Evolutionary conservation across 192 early-diverging fungal genomes (phyloP).

Genomic region (Coemansia umbellata): DNA sequence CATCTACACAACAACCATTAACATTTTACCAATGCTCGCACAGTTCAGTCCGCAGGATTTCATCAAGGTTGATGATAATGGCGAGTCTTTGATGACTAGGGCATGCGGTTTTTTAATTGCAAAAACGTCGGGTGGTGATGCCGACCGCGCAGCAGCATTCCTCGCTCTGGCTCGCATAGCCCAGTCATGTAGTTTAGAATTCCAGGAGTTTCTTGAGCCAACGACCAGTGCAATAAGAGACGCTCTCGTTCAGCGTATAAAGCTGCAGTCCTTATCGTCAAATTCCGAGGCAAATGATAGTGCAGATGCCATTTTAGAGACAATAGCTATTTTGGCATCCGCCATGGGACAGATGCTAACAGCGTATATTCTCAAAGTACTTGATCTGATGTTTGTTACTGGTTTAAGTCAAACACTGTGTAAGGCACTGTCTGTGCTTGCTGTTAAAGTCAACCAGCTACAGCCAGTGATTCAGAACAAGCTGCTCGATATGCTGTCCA

Average conservation of each 20-base stretch:
- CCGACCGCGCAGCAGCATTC: constrained; percentile 58
- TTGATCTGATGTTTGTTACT: constrained; percentile 89
- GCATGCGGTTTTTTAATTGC: constrained; percentile 72
- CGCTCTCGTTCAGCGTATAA: constrained; percentile 44
- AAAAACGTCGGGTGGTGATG: constrained; percentile 62
- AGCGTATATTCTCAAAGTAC: constrained; percentile 76
- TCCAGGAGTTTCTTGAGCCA: constrained; percentile 70
- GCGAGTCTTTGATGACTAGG: constrained; percentile 59
- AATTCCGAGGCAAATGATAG: constrained; percentile 43
- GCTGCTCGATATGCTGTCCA: constrained; percentile 82
- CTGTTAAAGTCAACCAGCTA: constrained; percentile 72
- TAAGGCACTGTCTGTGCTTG: constrained; percentile 71
- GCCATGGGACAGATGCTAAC: constrained; percentile 83
- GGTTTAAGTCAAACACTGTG: constrained; percentile 79
- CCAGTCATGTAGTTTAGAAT: constrained; percentile 69
- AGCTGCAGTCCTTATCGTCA: constrained; percentile 28
- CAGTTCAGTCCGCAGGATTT: constrained; percentile 70
- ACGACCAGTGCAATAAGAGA: constrained; percentile 73
- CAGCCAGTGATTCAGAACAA: constrained; percentile 80
- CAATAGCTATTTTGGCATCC: constrained; percentile 81
- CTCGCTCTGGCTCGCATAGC: constrained; percentile 81
- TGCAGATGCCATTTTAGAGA: constrained; percentile 66
- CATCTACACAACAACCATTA: constrained; percentile 75
- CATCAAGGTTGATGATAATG: constrained; percentile 20
- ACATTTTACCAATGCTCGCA: constrained; percentile 77